phyloP scores from a whole-genome alignment of 2,329 filamentous ascomycete species.

The Bipolaris oryzae region DNA sequence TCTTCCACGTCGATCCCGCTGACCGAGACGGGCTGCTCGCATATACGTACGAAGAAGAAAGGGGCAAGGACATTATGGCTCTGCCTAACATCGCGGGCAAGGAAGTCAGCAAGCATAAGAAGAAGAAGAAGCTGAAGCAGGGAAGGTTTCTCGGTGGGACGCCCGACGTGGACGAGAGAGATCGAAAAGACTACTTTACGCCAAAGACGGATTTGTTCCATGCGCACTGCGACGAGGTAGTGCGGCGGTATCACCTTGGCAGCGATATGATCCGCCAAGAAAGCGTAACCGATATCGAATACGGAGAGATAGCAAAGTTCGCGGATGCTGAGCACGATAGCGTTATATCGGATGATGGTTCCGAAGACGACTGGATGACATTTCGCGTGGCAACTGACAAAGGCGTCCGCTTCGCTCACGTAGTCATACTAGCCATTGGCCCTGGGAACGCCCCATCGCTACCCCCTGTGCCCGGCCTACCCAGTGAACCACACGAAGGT shows the following conservation, averaged over 20 bases:
- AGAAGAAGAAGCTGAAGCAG: slow-evolving; percentile 65
- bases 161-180: slow-evolving; percentile 53
- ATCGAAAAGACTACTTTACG: slow-evolving; percentile 55
- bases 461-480: slow-evolving; percentile 56
- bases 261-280: slow-evolving; percentile 64
- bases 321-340: slow-evolving; percentile 24
- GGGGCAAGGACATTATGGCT: slow-evolving; percentile 70
- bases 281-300: slow-evolving; percentile 66
- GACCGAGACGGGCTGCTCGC: slow-evolving; percentile 76
- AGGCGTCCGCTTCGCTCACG: slow-evolving; percentile 61
- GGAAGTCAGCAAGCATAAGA: slow-evolving; percentile 77
- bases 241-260: slow-evolving; percentile 56
- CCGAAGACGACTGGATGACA: slow-evolving; percentile 56
- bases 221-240: slow-evolving; percentile 50
- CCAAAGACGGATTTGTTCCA: slow-evolving; percentile 51
- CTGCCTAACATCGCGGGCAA: slow-evolving; percentile 77
- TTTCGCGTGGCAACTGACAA: slow-evolving; percentile 69
- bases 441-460: slow-evolving; percentile 61
- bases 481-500: slow-evolving; percentile 52
- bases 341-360: slow-evolving; percentile 23
- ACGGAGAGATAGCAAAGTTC: slow-evolving; percentile 53
- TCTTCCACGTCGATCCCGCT: slow-evolving; percentile 78
- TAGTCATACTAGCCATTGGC: slow-evolving; percentile 73
- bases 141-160: slow-evolving; percentile 53
- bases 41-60: slow-evolving; percentile 66